Evolutionary conservation across 179 eudicot genomes (phyloP).

Genomic region (Beta lomatogona): DNA sequence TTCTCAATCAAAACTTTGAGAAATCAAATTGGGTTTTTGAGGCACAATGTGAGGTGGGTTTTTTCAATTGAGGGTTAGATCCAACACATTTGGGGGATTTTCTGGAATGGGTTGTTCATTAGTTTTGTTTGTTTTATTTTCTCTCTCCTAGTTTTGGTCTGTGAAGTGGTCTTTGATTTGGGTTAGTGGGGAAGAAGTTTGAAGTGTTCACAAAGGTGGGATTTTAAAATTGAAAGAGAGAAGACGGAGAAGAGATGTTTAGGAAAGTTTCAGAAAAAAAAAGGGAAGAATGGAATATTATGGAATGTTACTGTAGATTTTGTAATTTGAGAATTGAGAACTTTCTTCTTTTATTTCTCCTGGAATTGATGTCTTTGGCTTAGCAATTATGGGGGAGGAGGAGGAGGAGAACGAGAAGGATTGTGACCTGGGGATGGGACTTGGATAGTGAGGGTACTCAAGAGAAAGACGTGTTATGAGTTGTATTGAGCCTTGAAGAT

Average conservation of each 20-base stretch:
- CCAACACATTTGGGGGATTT: constrained; percentile 7
- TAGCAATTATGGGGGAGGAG: too few relatives aligned
- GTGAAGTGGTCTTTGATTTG: not conserved
- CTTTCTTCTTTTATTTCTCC: too few relatives aligned
- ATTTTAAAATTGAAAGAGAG: not conserved
- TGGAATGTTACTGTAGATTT: not conserved
- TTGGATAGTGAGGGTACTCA: too few relatives aligned
- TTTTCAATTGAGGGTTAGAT: constrained; percentile 26
- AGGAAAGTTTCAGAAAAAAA: not conserved
- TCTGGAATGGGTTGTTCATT: constrained; percentile 15
- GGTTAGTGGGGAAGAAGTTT: not conserved
- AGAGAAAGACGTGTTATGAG: too few relatives aligned
- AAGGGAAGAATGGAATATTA: not conserved
- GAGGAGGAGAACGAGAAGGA: too few relatives aligned
- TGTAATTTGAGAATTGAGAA: too few relatives aligned
- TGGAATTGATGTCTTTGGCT: too few relatives aligned
- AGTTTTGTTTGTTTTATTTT: not conserved
- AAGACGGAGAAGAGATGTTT: too few relatives aligned
- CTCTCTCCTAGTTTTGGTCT: not conserved
- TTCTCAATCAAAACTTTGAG: not conserved
- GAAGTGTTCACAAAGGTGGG: constrained; percentile 6
- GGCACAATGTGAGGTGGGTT: not conserved
- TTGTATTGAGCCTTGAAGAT: too few relatives aligned
- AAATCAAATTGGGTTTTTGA: constrained; percentile 11
- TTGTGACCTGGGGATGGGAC: too few relatives aligned